These are phyloP conservation scores for Alopecurus myosuroides DNA, from an alignment of 176 grass and related monocot genomes.

Conservation along the genomic window DNA sequence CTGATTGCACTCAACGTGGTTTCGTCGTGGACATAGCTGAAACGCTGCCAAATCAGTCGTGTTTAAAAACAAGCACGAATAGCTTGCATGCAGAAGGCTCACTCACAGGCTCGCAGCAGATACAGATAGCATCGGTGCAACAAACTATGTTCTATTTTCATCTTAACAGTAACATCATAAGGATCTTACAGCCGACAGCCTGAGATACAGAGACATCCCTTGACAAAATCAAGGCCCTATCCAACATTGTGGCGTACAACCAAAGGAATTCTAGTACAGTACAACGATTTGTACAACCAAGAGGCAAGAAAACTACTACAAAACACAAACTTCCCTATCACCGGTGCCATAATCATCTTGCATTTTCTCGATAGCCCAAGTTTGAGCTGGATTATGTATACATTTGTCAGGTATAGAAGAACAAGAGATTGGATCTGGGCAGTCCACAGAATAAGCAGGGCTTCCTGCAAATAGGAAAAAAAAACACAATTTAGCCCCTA, in stretches of 20 bases:
- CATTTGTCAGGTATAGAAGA: neutral
- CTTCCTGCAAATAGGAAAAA: conserved; percentile 14
- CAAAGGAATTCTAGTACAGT: neutral
- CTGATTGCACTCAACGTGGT: no score
- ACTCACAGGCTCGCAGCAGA: neutral
- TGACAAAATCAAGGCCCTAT: conserved; percentile 3
- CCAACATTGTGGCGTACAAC: neutral
- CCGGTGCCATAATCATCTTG: neutral
- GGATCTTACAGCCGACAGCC: neutral
- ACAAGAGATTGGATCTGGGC: neutral
- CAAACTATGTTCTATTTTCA: neutral
- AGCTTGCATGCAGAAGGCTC: neutral
- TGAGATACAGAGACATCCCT: neutral
- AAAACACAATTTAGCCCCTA: neutral
- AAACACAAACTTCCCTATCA: neutral
- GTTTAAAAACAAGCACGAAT: neutral
- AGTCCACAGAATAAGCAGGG: neutral
- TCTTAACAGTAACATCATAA: neutral
- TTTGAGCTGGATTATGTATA: neutral
- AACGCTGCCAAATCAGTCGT: neutral
- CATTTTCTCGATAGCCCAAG: neutral
- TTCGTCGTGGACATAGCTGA: no score
- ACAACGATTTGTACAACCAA: neutral
- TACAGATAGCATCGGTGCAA: neutral
- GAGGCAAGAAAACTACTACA: neutral